Base-by-base conservation (phyloP, 495 filamentous ascomycete species). In the Trichoderma asperelloides region DNA sequence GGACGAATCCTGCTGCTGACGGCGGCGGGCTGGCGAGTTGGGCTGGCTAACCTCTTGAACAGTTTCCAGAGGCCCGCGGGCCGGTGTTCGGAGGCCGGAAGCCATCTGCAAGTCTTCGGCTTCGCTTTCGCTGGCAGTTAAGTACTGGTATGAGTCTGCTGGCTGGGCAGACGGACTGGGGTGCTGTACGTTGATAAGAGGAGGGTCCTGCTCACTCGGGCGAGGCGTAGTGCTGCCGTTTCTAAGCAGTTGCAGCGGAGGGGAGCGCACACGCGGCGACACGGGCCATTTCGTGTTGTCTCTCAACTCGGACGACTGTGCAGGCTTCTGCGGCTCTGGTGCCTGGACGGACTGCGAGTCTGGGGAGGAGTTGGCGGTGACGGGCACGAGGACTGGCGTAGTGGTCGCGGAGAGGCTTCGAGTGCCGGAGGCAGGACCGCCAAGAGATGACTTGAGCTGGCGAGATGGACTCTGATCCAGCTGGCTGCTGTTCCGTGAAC, bases 11-110 rank as follows among this genome's bases (percentile, higher is more conserved):
- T 30, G 55, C 47, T 51, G 47, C 7, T 23, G 18, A 3, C 55
- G 55, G 30, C 21, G 70, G 72, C n/a, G 68, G 67, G 11, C 81
- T 84, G 91, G 91, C 15, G 92, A 91, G 33, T 87, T 85, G 33
- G 92, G 89, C 69, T 91, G 84, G 76, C 91, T 96, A 62, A 87
- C 87, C 79, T 98, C 95, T 74, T 96, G 89, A 37, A 98, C 95
- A 0, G 95, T 98, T 76, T 96, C 95, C 65, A 98, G 79, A 51
- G 86, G 86, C 21, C 86, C 89, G 73, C 93, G 87, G 63, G 81
- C 84, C 21, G 87, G 86, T 45, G 87, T 88, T 72, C 81, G 80
- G 77, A 87, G 86, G 63, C 86, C 87, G 21, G 84, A 76, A 57
- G 78, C 75, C 16, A 80, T 69, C 62, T 78, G 69, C 62, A 72